These are phyloP conservation scores for Pseudogymnoascus sp. DNA, from an alignment of 2,329 filamentous ascomycete species.

Conservation along the genomic window DNA sequence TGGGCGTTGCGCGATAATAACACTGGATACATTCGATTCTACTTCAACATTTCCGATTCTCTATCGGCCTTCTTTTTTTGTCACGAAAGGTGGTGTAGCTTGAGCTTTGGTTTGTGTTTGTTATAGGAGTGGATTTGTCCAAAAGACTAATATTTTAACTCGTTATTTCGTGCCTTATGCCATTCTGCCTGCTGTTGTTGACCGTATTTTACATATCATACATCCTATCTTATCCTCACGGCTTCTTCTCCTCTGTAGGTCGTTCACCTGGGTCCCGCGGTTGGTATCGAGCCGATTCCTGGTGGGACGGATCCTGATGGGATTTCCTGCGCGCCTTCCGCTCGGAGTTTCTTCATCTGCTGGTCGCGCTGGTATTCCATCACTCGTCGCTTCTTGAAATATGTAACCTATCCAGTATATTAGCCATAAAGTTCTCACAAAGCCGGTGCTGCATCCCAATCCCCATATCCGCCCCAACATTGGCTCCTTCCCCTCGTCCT, in stretches of 20 bases:
- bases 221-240: neutral
- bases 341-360: constrained; percentile 67
- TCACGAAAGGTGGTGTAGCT: neutral
- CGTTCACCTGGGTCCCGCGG: neutral
- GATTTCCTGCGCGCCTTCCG: constrained; percentile 63
- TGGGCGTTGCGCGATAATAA: neutral
- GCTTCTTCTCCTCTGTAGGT: neutral
- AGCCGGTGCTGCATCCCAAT: neutral
- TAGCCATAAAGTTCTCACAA: neutral
- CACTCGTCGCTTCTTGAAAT: constrained; percentile 94
- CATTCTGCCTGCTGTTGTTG: neutral
- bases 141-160: constrained; percentile 1
- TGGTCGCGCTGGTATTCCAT: constrained; percentile 83
- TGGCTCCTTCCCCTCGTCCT: neutral
- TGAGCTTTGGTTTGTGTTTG: neutral
- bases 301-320: constrained; percentile 10
- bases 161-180: constrained; percentile 1
- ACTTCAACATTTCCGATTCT: neutral
- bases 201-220: constrained; percentile 1
- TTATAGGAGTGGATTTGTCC: constrained; percentile 4
- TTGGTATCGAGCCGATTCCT: constrained; percentile 8
- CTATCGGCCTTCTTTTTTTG: neutral
- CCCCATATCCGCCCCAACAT: neutral
- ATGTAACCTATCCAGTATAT: constrained; percentile 61
- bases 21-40: neutral